phyloP scores from a whole-genome alignment of 108 stramenopile genomes.

The Hondaea fermentalgiana region DNA sequence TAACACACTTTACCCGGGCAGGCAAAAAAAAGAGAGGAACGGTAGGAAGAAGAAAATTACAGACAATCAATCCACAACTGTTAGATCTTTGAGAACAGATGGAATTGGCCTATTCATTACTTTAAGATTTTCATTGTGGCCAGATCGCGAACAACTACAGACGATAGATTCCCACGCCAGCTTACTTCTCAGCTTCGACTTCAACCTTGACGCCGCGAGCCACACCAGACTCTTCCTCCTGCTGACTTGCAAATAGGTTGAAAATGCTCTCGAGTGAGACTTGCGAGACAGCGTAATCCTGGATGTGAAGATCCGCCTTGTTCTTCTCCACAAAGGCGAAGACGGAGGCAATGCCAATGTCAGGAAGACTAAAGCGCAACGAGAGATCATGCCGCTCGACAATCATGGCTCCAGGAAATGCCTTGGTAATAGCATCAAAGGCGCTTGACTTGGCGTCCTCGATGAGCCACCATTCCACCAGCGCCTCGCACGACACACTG shows the following conservation, averaged over 20 bases:
- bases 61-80: too few species aligned
- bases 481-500: neutral
- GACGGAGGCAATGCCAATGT: neutral
- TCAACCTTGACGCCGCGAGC: constrained; percentile 4
- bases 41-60: too few species aligned
- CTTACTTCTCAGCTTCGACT: too few species aligned
- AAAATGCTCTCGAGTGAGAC: constrained; percentile 37
- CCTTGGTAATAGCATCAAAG: neutral
- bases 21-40: too few species aligned
- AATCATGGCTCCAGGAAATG: constrained; percentile 20
- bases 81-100: too few species aligned
- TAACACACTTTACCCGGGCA: too few species aligned
- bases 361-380: constrained; percentile 16
- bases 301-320: neutral
- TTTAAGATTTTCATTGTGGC: too few species aligned
- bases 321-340: constrained; percentile 25
- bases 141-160: too few species aligned
- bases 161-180: too few species aligned
- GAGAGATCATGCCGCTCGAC: constrained; percentile 17
- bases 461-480: constrained; percentile 18
- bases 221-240: constrained; percentile 24
- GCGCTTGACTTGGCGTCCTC: neutral
- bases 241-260: constrained; percentile 27
- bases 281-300: constrained; percentile 28
- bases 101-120: too few species aligned